Base-by-base conservation (phyloP, 306 rosid species). In the Sicyos baderoa region DNA sequence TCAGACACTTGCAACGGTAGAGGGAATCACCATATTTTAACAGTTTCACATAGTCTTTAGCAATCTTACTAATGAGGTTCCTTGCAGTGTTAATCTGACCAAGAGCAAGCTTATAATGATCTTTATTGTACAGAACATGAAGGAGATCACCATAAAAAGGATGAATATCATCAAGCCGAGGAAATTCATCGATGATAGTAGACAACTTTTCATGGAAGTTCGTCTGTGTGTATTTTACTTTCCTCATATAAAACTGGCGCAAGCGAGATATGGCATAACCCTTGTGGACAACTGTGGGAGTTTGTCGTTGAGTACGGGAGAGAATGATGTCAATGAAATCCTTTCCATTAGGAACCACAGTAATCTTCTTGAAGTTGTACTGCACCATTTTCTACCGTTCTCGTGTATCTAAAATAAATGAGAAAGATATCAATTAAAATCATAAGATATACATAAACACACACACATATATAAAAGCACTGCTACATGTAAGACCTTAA, bases 31-130 rank as follows among this genome's bases (percentile, higher is more conserved):
- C 96, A 60, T 91, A 88, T 86, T 89, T 91, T 78, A 91, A 77
- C 59, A 91, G 35, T 63, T 78, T 89, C 78, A 87, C 97, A 64
- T 85, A 91, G 62, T 91, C 97, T 25, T 84, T 91, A 1, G 91
- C 79, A 49, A 91, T 88, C 83, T 88, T 91, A 21, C 88, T 72
- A 50, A 87, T 91, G 35, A 87, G 88, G 50, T 87, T 91, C 81
- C 96, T 84, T 55, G 95, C 97, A 67, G 94, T 85, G 74, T 89
- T 91, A 73, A 91, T 45, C 74, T 91, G 96, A 17, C 96, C 97
- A 68, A 91, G 96, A 0, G 96, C 97, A 74, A 91, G 97, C 89
- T 91, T 91, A 84, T 87, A 89, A 69, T 91, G 97, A 65, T 91
- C 97, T 66, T 89, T 91, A 78, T 91, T 89, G 81, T 91, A 91